A percentile compares a stretch with the other conserved stretches of the same genome.
These are phyloP conservation scores for Hyaloscypha hepaticicola DNA, from an alignment of 495 filamentous ascomycete species.

Conservation along the genomic window DNA sequence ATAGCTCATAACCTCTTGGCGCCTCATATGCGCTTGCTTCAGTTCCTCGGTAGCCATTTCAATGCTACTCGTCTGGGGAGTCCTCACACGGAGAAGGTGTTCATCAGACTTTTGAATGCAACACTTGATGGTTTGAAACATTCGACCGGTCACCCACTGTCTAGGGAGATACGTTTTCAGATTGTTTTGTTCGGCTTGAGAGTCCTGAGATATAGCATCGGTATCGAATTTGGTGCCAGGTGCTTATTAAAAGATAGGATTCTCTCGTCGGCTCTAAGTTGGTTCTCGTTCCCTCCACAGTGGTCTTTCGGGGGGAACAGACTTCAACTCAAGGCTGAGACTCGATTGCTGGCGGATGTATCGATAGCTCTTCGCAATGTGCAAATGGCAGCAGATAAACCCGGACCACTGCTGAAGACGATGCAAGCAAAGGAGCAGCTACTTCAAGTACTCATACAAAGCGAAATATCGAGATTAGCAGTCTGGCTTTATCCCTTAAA, in stretches of 20 bases:
- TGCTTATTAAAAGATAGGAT: constrained; percentile 86
- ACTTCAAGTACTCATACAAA: constrained; percentile 73
- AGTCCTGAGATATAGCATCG: constrained; percentile 67
- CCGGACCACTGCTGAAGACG: constrained; percentile 56
- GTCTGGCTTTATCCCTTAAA: constrained; percentile 90
- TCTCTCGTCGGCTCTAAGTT: constrained; percentile 77
- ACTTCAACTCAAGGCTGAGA: constrained; percentile 89
- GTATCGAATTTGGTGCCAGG: constrained; percentile 55
- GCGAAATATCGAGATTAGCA: constrained; percentile 76
- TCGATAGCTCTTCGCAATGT: constrained; percentile 57
- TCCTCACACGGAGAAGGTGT: constrained; percentile 73
- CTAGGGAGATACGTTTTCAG: constrained; percentile 87
- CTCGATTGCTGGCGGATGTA: constrained; percentile 77
- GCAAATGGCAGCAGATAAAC: constrained; percentile 53
- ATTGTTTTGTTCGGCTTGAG: constrained; percentile 78
- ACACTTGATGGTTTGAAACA: constrained; percentile 70
- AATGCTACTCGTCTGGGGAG: constrained; percentile 82
- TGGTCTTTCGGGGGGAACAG: constrained; percentile 97
- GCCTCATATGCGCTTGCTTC: constrained; percentile 81
- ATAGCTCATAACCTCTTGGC: constrained; percentile 73
- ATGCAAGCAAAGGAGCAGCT: constrained; percentile 79
- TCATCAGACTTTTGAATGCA: constrained; percentile 71
- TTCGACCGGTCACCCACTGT: constrained; percentile 76
- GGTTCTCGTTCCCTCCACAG: constrained; percentile 80
- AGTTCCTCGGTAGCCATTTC: constrained; percentile 92